A percentile compares a stretch with the other conserved stretches of the same genome.
phyloP scores from a whole-genome alignment of 441 rosid species.

The Melastoma candidum region DNA sequence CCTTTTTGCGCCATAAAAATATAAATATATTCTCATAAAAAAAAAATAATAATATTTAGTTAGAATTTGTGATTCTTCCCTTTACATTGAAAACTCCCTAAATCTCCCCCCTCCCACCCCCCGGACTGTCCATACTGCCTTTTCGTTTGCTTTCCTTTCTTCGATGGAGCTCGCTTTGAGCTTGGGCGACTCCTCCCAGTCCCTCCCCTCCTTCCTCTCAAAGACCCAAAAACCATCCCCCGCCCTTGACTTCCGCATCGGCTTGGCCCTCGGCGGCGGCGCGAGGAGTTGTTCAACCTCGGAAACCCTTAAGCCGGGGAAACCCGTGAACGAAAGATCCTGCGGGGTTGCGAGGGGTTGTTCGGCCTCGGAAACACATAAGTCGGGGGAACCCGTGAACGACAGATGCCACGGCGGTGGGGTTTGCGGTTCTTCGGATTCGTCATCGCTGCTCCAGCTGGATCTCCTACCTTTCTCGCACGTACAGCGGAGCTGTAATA shows the following conservation, averaged over 20 bases:
- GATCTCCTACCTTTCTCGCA: constrained; percentile 54
- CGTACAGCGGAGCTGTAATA: constrained; percentile 21
- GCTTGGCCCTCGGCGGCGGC: constrained; percentile 14
- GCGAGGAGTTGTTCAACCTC: not conserved
- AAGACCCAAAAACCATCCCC: constrained; percentile 14
- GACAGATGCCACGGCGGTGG: not conserved
- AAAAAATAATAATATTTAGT: no score
- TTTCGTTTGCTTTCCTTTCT: not conserved
- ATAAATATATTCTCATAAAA: no score
- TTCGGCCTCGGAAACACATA: no score
- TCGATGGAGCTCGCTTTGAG: constrained; percentile 65
- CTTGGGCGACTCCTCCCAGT: constrained; percentile 43
- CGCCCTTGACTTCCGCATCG: constrained; percentile 51
- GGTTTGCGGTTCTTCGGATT: constrained; percentile 21
- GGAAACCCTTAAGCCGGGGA: no score
- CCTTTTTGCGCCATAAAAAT: no score
- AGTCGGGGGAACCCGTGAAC: constrained; percentile 15
- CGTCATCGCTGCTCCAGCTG: constrained; percentile 34
- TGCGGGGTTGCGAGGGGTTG: no score
- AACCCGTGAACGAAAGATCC: no score
- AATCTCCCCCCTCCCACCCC: not conserved
- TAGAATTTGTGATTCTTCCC: no score
- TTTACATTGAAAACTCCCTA: constrained; percentile 9
- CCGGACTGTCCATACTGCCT: constrained; percentile 2
- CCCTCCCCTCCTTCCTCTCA: constrained; percentile 37